phyloP scores from a whole-genome alignment of 2,329 filamentous ascomycete genomes.

The Calonectria honghensis region DNA sequence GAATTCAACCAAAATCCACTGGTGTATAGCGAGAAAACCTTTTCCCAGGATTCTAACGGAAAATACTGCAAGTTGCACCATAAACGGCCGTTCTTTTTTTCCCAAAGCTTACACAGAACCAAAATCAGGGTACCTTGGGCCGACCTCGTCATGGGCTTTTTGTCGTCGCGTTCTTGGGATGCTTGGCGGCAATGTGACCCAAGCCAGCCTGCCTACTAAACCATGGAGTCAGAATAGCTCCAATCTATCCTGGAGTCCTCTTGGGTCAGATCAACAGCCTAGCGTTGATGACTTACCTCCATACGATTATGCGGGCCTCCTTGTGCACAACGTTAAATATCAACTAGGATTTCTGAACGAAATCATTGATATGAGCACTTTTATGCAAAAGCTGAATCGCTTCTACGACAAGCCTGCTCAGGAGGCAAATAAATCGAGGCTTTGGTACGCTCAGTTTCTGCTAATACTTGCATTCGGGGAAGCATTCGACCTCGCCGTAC shows the following conservation, averaged over 20 bases:
- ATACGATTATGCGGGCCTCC: constrained; percentile 31
- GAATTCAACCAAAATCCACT: constrained; percentile 1
- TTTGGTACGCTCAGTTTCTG: constrained; percentile 36
- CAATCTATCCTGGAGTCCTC: constrained; percentile 29
- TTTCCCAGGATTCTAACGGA: not conserved
- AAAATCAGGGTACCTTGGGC: constrained; percentile 3
- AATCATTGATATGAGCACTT: constrained; percentile 29
- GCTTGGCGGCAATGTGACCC: not conserved
- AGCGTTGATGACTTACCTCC: constrained; percentile 28
- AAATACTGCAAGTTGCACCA: not conserved
- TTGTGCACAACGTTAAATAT: constrained; percentile 32
- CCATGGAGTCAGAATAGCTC: constrained; percentile 4
- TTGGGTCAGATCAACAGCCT: constrained; percentile 29
- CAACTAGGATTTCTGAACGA: constrained; percentile 30
- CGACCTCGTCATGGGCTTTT: constrained; percentile 10
- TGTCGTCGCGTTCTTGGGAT: constrained; percentile 2
- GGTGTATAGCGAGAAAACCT: constrained; percentile 1
- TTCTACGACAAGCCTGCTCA: constrained; percentile 35
- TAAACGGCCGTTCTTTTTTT: not conserved
- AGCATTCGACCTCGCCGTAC: constrained; percentile 4
- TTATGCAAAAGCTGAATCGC: constrained; percentile 13
- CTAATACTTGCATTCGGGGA: constrained; percentile 36
- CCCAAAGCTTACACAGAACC: not conserved
- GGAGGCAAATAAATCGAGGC: constrained; percentile 11
- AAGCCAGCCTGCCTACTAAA: not conserved